Conservation (phyloP, 495 filamentous ascomycete genomes). For the Hypoxylon trugodes region DNA sequence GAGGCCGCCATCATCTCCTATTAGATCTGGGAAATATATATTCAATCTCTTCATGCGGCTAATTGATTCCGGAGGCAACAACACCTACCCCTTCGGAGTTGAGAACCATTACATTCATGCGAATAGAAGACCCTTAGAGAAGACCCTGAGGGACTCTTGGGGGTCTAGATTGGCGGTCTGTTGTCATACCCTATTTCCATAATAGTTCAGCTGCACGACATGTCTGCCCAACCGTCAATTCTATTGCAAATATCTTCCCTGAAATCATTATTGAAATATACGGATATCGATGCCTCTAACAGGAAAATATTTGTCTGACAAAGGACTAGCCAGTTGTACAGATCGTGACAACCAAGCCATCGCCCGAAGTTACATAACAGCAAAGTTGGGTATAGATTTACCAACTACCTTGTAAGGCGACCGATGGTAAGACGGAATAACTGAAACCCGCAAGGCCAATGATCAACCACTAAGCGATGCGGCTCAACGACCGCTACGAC, state of each 20-base stretch:
- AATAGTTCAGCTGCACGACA: constrained; percentile 1
- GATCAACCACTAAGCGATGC: constrained; percentile 1
- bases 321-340: background rate
- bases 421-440: constrained; percentile 10
- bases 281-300: background rate
- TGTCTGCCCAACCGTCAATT: constrained; percentile 18
- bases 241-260: background rate
- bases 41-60: background rate
- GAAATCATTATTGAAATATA: background rate
- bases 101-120: no score
- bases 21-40: background rate
- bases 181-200: constrained; percentile 2
- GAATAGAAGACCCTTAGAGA: background rate
- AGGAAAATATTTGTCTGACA: background rate
- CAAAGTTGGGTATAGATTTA: background rate
- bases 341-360: constrained; percentile 8
- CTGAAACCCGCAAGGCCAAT: background rate
- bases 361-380: constrained; percentile 4
- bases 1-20: background rate
- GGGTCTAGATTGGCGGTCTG: background rate
- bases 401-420: background rate
- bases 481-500: constrained; percentile 11
- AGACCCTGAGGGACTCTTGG: background rate
- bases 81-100: no score
- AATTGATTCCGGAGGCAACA: background rate